A percentile compares a stretch with the other conserved stretches of the same genome.
Evolutionary conservation across 148 eudicot genomes (phyloP).

Genomic region (Tetragonia tetragonoides): DNA sequence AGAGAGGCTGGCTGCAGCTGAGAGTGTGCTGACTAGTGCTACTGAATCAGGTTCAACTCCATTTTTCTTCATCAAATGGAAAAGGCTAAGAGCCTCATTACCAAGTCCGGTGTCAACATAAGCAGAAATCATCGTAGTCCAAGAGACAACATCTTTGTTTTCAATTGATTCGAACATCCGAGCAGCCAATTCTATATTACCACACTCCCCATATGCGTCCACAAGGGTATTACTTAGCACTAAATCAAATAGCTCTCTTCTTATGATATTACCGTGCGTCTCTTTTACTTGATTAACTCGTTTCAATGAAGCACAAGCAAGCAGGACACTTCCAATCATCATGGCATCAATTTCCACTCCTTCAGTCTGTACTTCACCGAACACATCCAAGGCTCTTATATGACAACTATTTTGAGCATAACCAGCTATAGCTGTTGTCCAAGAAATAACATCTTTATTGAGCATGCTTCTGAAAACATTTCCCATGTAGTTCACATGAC

Average conservation of each 20-base stretch:
- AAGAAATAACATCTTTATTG: constrained; percentile 61
- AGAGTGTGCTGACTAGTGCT: constrained; percentile 54
- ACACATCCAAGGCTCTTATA: constrained; percentile 52
- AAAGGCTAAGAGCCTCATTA: constrained; percentile 66
- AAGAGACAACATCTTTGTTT: constrained; percentile 64
- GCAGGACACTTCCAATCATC: constrained; percentile 76
- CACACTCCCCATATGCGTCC: constrained; percentile 70
- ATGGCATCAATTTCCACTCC: constrained; percentile 43
- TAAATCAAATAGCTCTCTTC: constrained; percentile 55
- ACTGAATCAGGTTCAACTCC: constrained; percentile 61
- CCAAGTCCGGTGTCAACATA: constrained; percentile 56
- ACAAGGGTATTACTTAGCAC: constrained; percentile 55
- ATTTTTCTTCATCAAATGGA: constrained; percentile 38
- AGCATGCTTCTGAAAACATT: constrained; percentile 51
- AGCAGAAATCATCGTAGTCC: constrained; percentile 81
- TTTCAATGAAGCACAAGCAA: constrained; percentile 64
- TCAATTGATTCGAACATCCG: constrained; percentile 46
- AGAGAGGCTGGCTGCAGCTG: constrained; percentile 66
- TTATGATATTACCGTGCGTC: constrained; percentile 59
- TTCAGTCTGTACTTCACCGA: constrained; percentile 45
- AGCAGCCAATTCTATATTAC: constrained; percentile 47
- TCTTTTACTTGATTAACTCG: constrained; percentile 58
- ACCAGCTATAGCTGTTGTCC: constrained; percentile 72
- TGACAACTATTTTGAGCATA: constrained; percentile 49
- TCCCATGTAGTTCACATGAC: constrained; percentile 43